A percentile compares a stretch with the other conserved stretches of the same genome.
These are phyloP conservation scores for Ophiocordyceps camponoti-saundersi DNA, from an alignment of 2,329 filamentous ascomycete genomes.

Conservation along the genomic window DNA sequence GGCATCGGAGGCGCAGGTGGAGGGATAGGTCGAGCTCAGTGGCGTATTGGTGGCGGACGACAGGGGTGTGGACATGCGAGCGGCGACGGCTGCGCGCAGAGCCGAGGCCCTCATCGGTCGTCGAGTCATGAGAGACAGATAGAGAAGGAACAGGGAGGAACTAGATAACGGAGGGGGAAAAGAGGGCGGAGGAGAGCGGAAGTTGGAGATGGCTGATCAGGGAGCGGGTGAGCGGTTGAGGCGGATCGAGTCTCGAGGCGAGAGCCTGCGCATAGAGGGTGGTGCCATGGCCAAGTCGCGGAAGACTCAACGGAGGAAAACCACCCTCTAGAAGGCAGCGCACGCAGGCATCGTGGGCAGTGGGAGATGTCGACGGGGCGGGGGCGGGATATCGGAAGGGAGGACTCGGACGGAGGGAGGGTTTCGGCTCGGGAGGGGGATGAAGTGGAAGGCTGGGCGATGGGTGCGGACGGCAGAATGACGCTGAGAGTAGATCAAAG, in stretches of 20 bases:
- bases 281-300: conserved; percentile 35
- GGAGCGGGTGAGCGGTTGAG: too few species aligned
- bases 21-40: conserved; percentile 17
- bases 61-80: conserved; percentile 3
- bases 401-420: background rate
- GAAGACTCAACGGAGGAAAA: conserved; percentile 13
- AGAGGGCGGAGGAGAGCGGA: background rate
- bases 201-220: too few species aligned
- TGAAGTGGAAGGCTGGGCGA: too few species aligned
- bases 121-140: conserved; percentile 6
- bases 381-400: background rate
- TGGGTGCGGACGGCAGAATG: too few species aligned
- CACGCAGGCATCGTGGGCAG: conserved; percentile 14
- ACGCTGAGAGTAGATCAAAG: too few species aligned
- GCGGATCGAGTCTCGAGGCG: background rate
- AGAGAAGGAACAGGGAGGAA: too few species aligned
- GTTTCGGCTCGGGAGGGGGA: too few species aligned
- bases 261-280: conserved; percentile 29
- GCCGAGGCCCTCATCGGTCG: conserved; percentile 7
- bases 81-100: conserved; percentile 14
- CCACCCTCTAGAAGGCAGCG: conserved; percentile 39
- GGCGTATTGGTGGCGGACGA: conserved; percentile 17
- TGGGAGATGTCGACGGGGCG: background rate
- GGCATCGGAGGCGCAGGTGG: conserved; percentile 18
- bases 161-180: too few species aligned